Percentiles rank a stretch among this genome's conserved stretches.
Evolutionary conservation across 495 filamentous ascomycete species (phyloP).

Genomic region (Lasiosphaeria ovina): DNA sequence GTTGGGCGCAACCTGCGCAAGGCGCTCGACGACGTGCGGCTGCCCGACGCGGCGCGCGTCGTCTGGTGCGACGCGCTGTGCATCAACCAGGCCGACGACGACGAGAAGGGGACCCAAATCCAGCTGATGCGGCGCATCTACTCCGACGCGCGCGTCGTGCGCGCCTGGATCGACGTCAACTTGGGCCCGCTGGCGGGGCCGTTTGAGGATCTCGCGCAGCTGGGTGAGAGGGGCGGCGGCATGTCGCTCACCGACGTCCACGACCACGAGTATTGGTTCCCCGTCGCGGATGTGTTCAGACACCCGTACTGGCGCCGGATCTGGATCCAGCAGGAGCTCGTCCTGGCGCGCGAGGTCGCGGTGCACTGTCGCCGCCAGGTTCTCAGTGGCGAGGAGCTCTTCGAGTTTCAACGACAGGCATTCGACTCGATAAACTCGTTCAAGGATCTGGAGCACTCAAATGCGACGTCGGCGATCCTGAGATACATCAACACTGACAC

Average conservation of each 20-base stretch:
- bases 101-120: not conserved
- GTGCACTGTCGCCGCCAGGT: not conserved
- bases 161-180: not conserved
- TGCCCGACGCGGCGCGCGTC: not conserved
- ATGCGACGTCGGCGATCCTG: not conserved
- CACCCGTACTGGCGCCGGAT: not conserved
- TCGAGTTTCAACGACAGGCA: not conserved
- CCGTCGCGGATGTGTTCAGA: not conserved
- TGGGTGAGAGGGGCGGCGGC: not conserved
- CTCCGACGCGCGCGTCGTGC: not conserved
- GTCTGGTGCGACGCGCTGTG: not conserved
- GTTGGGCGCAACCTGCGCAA: not conserved
- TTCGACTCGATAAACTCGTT: not conserved
- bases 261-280: not conserved
- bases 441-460: not conserved
- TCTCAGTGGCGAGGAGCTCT: not conserved
- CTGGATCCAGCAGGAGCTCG: not conserved
- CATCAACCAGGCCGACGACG: not conserved
- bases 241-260: not conserved
- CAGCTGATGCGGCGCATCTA: not conserved
- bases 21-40: not conserved
- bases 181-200: not conserved
- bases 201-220: not conserved
- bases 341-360: not conserved
- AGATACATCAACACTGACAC: not conserved